Evolutionary conservation across 139 green algal genomes (phyloP), one percentile per base, ranked within the genome.

Genomic region (Tetradesmus obliquus): DNA sequence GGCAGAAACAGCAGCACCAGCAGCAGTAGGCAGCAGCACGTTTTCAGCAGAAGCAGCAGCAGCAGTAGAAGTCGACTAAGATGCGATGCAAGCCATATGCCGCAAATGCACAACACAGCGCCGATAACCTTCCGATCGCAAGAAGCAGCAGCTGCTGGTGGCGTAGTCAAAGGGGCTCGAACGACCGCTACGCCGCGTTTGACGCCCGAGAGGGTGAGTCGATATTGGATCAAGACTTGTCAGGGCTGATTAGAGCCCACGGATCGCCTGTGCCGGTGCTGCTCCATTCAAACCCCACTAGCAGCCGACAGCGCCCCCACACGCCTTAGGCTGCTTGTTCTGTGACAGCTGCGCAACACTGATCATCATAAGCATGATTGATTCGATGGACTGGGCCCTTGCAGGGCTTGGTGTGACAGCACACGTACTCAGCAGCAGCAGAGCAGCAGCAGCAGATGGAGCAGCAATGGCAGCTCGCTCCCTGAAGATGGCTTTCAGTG

Each of bases 141-240:
- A n/a, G 6, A 53, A 10, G 81, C 55, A 76, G 15, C 66, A 76
- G 66, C 66, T 76, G 9, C 60, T 71, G 60, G 60, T n/a, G 72
- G 83, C 22, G 92, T 94, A 6, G 92, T 95, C 20, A 89, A 87
- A 12, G 92, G 92, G 1, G 72, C n/a, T 1, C 79, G 93, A 20
- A 96, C 94, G 1, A 62, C 89, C 5, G 92, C 91, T 0, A 96
- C 94, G 51, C 94, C 92, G 5, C 66, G 93, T 3, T 81, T 96
- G 4, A 91, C 89, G 55, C 57, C 92, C 45, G 82, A 91, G 0
- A 92, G 93, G 92, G 94, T 95, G 55, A 74, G 92, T 55, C 6
- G 7, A 74, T 54, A 83, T 55, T 55, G 8, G 76, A 60, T 72
- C 3, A 82, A 79, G 5, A 57, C 45, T 32, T 22, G 2, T 1